Percentiles rank a stretch among this genome's conserved stretches.
Conservation (phyloP, 805 yeast genomes). For the Pichia sporocuriosa region DNA sequence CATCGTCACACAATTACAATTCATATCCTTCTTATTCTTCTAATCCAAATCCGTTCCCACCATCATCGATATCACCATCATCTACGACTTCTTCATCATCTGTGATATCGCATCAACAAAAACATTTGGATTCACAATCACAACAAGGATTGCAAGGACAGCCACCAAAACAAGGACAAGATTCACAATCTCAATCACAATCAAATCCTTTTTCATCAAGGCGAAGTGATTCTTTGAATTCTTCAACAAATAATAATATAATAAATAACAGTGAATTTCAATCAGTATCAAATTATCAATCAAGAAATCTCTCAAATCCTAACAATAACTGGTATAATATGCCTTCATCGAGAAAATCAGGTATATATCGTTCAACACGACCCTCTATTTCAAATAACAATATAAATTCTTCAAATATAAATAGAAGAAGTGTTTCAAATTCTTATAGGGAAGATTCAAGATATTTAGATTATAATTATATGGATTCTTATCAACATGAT, state of each 20-base stretch:
- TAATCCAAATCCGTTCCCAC: constrained; percentile 26
- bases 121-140: too few species aligned
- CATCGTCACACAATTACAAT: constrained; percentile 13
- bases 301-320: too few species aligned
- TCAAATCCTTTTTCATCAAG: constrained; percentile 10
- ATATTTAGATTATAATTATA: constrained; percentile 6
- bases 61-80: constrained; percentile 19
- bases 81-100: too few species aligned
- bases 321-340: constrained; percentile 1
- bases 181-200: neutral
- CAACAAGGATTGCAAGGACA: too few species aligned
- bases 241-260: neutral
- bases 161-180: neutral
- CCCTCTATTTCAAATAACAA: constrained; percentile 4
- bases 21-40: constrained; percentile 12
- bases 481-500: constrained; percentile 2
- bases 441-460: constrained; percentile 7
- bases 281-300: too few species aligned
- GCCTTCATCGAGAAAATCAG: neutral
- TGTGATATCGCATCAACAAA: constrained; percentile 1
- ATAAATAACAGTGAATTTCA: too few species aligned
- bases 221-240: constrained; percentile 3
- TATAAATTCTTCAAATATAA: neutral
- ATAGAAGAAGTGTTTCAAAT: neutral
- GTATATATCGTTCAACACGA: constrained; percentile 2